A percentile compares a stretch with the other conserved stretches of the same genome.
Conservation (phyloP, 768 basidiomycete species). For the Termitomyces sp. region DNA sequence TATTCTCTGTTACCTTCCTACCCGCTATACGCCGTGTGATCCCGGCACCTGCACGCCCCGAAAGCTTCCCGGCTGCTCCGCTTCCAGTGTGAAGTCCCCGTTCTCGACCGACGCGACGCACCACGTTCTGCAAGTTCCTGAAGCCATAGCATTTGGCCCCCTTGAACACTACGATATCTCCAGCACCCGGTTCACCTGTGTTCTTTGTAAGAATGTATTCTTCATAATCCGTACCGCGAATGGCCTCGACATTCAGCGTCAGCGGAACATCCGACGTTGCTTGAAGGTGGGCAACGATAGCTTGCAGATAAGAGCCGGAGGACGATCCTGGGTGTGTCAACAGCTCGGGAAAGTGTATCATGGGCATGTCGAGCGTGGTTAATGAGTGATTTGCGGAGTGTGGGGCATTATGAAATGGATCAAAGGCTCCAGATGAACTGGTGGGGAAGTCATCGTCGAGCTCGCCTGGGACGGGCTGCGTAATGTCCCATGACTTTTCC, state of each 20-base stretch:
- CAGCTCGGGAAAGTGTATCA: conserved; percentile 55
- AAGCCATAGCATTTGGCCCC: conserved; percentile 98
- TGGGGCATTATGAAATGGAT: conserved; percentile 2
- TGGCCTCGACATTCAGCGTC: conserved; percentile 43
- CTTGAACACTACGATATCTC: conserved; percentile 70
- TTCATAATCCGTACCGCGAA: conserved; percentile 75
- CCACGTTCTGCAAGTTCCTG: conserved; percentile 94
- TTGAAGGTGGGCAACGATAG: conserved; percentile 57
- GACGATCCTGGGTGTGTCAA: conserved; percentile 77
- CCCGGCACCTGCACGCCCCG: conserved; percentile 15
- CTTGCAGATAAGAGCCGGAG: conserved; percentile 89
- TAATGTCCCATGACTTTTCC: conserved; percentile 78
- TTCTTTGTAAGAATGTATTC: conserved; percentile 51
- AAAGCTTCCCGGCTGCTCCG: conserved; percentile 57
- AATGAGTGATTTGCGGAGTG: background rate
- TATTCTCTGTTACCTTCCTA: conserved; percentile 26
- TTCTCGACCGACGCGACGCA: conserved; percentile 87
- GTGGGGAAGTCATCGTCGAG: conserved; percentile 17
- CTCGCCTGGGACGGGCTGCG: conserved; percentile 49
- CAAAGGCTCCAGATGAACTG: conserved; percentile 9
- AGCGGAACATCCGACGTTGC: conserved; percentile 36
- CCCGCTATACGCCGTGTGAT: conserved; percentile 20
- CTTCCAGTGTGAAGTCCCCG: conserved; percentile 65
- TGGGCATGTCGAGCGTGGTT: conserved; percentile 7
- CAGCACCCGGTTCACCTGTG: conserved; percentile 24